A percentile compares a stretch with the other conserved stretches of the same genome.
These are phyloP conservation scores for Heliamphora exappendiculata DNA, from an alignment of 148 eudicot species.

Conservation along the genomic window DNA sequence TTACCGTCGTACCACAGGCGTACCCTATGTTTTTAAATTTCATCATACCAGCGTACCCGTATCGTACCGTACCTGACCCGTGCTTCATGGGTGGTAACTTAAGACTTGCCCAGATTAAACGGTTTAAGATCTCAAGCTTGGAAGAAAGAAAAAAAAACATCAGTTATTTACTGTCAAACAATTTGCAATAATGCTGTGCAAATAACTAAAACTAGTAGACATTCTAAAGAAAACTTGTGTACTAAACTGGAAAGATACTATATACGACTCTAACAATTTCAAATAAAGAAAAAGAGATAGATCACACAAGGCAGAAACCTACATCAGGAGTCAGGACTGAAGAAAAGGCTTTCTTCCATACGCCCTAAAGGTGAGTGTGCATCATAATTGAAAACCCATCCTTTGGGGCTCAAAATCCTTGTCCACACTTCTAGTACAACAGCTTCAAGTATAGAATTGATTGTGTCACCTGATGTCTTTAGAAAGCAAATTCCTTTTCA, in stretches of 20 bases:
- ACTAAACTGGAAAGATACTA: not conserved
- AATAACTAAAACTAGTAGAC: not conserved
- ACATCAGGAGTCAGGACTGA: slow-evolving; percentile 3
- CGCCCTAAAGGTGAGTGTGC: not conserved
- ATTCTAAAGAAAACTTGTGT: not conserved
- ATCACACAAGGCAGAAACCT: slow-evolving; percentile 4
- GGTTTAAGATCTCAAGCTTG: not conserved
- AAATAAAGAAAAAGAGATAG: not conserved
- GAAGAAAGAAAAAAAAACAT: not conserved
- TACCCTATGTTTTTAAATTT: too few relatives aligned
- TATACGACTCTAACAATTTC: not conserved
- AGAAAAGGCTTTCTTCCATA: slow-evolving; percentile 6
- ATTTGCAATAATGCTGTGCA: not conserved
- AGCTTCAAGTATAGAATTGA: slow-evolving; percentile 2
- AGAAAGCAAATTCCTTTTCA: not conserved
- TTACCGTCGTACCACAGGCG: too few relatives aligned
- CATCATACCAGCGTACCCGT: too few relatives aligned
- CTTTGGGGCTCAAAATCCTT: not conserved
- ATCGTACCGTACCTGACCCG: too few relatives aligned
- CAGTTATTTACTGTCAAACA: not conserved
- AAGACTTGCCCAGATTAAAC: not conserved
- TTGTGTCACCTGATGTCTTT: not conserved
- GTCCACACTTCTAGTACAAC: not conserved
- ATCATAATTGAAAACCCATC: not conserved
- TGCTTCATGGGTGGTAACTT: too few relatives aligned